Conservation (phyloP, 495 filamentous ascomycete genomes). For the Pseudoneurospora amorphoporcata region DNA sequence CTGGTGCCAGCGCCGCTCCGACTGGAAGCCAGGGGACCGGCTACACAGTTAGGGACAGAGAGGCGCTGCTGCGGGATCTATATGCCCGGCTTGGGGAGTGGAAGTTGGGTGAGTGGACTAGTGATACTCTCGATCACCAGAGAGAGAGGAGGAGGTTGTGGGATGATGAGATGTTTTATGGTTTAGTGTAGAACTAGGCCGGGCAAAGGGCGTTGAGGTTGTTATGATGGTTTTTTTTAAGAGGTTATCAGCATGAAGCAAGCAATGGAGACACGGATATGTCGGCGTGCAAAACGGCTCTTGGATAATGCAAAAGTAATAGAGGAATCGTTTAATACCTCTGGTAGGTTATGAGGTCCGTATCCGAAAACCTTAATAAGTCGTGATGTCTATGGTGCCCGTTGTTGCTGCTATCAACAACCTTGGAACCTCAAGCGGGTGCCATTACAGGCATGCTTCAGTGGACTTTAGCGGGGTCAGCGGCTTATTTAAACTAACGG, state of each 20-base stretch:
- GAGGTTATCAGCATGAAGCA: not conserved
- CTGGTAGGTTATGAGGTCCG: too few species aligned
- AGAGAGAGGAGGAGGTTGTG: not conserved
- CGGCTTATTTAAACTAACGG: not conserved
- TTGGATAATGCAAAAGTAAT: not conserved
- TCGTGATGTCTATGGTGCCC: not conserved
- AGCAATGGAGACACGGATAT: not conserved
- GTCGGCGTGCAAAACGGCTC: not conserved
- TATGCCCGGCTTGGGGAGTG: slow-evolving; percentile 14
- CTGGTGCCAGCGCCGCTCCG: not conserved
- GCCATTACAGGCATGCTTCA: not conserved
- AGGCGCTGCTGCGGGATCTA: slow-evolving; percentile 12
- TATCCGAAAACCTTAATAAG: not conserved
- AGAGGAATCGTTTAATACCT: not conserved
- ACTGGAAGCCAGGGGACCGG: slow-evolving; percentile 15
- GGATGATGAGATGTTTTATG: not conserved
- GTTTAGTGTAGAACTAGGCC: not conserved
- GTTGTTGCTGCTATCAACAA: not conserved
- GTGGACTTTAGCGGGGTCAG: not conserved
- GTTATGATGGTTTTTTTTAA: not conserved
- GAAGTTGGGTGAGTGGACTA: slow-evolving; percentile 8
- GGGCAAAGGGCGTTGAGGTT: not conserved
- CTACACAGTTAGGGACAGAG: slow-evolving; percentile 14
- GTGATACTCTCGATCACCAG: not conserved
- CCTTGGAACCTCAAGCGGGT: not conserved